Percentiles rank a stretch among this genome's conserved stretches.
Conservation (phyloP, 192 early-diverging fungal genomes). For the Chytriomyces confervae region DNA sequence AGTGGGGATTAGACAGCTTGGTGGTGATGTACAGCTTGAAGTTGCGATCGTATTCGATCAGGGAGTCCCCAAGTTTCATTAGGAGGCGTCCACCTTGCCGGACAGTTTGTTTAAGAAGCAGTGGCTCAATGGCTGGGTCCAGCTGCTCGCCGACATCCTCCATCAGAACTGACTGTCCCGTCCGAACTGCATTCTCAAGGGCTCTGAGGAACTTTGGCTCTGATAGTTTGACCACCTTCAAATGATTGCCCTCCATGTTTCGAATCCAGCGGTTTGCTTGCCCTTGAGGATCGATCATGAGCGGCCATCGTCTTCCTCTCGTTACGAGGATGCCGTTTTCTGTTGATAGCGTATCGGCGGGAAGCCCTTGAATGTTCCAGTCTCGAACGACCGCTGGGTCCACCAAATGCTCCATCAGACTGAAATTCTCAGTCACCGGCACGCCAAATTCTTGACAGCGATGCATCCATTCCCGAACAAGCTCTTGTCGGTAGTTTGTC, state of each 20-base stretch:
- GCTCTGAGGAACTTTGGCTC: conserved; percentile 66
- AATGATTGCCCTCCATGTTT: conserved; percentile 59
- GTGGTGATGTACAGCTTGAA: conserved; percentile 71
- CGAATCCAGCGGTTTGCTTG: conserved; percentile 69
- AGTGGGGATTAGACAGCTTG: conserved; percentile 68
- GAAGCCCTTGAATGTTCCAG: conserved; percentile 69
- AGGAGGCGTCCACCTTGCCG: conserved; percentile 61
- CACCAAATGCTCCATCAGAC: conserved; percentile 52
- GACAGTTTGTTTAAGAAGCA: conserved; percentile 66
- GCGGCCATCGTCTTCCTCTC: conserved; percentile 60
- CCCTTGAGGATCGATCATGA: conserved; percentile 68
- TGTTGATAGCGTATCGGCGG: conserved; percentile 59
- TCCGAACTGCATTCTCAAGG: conserved; percentile 67
- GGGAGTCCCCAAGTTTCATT: conserved; percentile 66
- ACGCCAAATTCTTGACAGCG: conserved; percentile 58
- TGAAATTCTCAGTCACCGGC: conserved; percentile 63
- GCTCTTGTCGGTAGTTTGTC: conserved; percentile 50
- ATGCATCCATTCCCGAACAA: conserved; percentile 55
- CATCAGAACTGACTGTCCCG: conserved; percentile 62
- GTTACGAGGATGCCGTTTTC: conserved; percentile 68
- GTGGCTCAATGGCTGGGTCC: conserved; percentile 65
- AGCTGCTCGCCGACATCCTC: conserved; percentile 68
- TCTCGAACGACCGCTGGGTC: conserved; percentile 63
- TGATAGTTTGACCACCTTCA: conserved; percentile 61
- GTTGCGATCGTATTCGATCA: conserved; percentile 68